These are phyloP conservation scores for Giardia duodenalis DNA, from an alignment of 208 protist species.

Conservation along the genomic window DNA sequence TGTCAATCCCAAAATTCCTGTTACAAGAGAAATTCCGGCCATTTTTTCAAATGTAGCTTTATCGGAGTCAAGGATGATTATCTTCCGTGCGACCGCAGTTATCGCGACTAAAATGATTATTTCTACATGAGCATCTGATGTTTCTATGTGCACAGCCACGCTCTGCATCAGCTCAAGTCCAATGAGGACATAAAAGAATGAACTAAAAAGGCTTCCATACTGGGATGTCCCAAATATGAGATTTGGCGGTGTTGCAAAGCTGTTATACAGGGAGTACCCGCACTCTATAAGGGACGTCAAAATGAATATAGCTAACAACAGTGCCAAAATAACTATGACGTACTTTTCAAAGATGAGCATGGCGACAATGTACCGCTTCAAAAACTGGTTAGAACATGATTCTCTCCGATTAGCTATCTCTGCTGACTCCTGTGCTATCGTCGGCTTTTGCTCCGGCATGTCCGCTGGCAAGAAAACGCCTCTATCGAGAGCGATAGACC, in stretches of 20 bases:
- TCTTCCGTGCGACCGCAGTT: background rate
- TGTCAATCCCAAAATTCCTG: background rate
- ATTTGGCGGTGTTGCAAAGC: background rate
- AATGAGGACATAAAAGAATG: background rate
- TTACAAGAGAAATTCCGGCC: background rate
- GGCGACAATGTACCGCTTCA: background rate
- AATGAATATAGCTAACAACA: background rate
- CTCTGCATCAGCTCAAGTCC: background rate
- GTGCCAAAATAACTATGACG: background rate
- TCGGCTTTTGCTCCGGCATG: background rate
- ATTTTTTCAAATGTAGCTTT: background rate
- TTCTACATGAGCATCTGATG: background rate
- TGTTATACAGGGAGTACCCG: background rate
- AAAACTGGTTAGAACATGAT: background rate
- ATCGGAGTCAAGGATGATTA: background rate
- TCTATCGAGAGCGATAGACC: background rate
- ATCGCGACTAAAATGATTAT: background rate
- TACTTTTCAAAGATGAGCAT: conserved; percentile 4
- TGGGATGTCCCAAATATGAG: background rate
- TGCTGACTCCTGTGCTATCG: background rate
- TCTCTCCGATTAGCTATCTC: background rate
- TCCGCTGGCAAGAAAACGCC: background rate
- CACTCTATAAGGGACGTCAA: background rate
- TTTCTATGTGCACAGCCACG: background rate
- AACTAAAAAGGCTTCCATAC: background rate